Percentiles rank a stretch among this genome's conserved stretches.
These are phyloP conservation scores for Cutaneotrichosporon cyanovorans DNA, from an alignment of 1,284 basidiomycete species.

Conservation along the genomic window DNA sequence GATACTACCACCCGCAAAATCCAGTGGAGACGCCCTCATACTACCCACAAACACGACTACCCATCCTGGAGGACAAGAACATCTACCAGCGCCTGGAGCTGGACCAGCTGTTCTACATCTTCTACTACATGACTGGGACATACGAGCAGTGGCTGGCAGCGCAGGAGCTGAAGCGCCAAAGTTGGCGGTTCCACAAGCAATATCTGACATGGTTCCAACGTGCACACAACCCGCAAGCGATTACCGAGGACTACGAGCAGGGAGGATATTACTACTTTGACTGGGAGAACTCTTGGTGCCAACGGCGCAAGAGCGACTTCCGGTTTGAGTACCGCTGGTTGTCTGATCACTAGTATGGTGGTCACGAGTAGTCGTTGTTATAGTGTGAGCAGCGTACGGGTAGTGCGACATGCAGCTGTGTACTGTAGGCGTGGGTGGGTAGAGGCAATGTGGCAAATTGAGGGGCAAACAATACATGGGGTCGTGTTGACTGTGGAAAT, in stretches of 20 bases:
- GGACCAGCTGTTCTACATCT: conserved; percentile 97
- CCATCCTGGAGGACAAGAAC: conserved; percentile 72
- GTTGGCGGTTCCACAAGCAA: conserved; percentile 99
- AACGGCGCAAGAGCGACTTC: conserved; percentile 97
- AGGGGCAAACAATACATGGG: no score
- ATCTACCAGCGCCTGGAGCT: conserved; percentile 91
- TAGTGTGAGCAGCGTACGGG: no score
- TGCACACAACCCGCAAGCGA: conserved; percentile 96
- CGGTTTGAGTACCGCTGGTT: conserved; percentile 85
- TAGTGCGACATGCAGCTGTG: not conserved
- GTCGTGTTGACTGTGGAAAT: no score
- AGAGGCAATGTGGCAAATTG: no score
- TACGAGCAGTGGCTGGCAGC: conserved; percentile 98
- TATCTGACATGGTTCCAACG: conserved; percentile 99
- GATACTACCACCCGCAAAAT: conserved; percentile 93
- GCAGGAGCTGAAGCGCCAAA: conserved; percentile 93
- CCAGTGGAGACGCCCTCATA: conserved; percentile 86
- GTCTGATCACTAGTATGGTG: conserved; percentile 60
- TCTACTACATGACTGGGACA: conserved; percentile 94
- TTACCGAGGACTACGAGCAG: conserved; percentile 99
- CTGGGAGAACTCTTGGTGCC: conserved; percentile 97
- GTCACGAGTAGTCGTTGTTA: no score
- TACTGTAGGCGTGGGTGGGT: not conserved
- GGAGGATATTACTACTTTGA: conserved; percentile 96
- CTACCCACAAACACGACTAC: conserved; percentile 84